Evolutionary conservation across 176 grass and related monocot genomes (phyloP).

Genomic region (Typha latifolia): DNA sequence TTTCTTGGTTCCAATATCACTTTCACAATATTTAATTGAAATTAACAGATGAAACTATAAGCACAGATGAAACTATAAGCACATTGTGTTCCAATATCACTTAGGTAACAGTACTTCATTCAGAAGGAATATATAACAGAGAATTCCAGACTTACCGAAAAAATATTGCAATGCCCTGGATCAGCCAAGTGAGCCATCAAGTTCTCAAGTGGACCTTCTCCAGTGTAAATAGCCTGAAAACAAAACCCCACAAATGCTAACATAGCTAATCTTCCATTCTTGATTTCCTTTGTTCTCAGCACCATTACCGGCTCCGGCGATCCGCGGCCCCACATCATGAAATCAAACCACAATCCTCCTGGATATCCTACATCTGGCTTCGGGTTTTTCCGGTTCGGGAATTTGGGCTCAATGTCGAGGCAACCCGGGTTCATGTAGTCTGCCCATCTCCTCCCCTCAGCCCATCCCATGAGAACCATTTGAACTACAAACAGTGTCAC

Average conservation of each 20-base stretch:
- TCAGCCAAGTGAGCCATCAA: conserved; percentile 71
- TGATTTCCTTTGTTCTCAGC: conserved; percentile 94
- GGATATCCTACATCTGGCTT: conserved; percentile 79
- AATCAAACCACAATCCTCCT: conserved; percentile 83
- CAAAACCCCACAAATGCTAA: conserved; percentile 84
- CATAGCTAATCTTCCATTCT: conserved; percentile 90
- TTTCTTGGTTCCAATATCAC: no score
- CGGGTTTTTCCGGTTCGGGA: conserved; percentile 54
- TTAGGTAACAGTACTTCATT: no score
- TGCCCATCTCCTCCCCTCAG: conserved; percentile 79
- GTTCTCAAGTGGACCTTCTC: conserved; percentile 65
- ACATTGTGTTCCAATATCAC: no score
- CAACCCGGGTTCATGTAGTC: conserved; percentile 59
- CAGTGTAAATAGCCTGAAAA: conserved; percentile 87
- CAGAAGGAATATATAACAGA: not conserved
- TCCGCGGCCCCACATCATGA: conserved; percentile 74
- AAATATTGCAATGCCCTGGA: conserved; percentile 77
- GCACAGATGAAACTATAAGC: no score
- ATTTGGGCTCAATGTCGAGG: conserved; percentile 55
- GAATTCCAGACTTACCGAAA: conserved; percentile 29
- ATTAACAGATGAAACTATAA: no score
- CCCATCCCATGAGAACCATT: conserved; percentile 96
- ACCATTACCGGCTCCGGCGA: conserved; percentile 93
- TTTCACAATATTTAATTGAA: no score
- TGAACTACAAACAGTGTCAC: conserved; percentile 59